phyloP scores from a whole-genome alignment of 345 rosid species.

The Euphorbia peplus region DNA sequence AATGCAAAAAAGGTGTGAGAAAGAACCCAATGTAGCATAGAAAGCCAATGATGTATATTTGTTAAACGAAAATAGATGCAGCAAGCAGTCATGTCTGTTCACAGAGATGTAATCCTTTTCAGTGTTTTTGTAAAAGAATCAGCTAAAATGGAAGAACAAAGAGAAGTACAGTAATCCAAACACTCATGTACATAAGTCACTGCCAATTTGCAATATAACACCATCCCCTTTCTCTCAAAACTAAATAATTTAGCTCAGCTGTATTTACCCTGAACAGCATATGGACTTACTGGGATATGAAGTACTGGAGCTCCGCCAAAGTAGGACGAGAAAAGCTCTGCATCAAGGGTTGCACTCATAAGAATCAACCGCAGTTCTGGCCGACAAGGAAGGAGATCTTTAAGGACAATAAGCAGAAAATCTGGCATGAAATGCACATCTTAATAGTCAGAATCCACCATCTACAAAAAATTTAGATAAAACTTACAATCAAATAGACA shows the following conservation, averaged over 20 bases:
- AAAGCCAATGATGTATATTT: not conserved
- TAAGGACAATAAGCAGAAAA: conserved; percentile 88
- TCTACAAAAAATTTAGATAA: not conserved
- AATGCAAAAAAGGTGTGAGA: not conserved
- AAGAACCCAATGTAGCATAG: not conserved
- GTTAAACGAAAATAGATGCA: not conserved
- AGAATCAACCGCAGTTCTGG: conserved; percentile 77
- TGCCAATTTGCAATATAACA: not conserved
- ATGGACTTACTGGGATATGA: conserved; percentile 67
- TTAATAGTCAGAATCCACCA: conserved; percentile 31
- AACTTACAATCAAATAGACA: not conserved
- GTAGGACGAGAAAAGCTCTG: conserved; percentile 89
- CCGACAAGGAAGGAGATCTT: conserved; percentile 82
- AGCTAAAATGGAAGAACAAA: not conserved
- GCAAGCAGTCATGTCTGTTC: not conserved
- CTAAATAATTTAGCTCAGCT: not conserved
- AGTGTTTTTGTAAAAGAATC: not conserved
- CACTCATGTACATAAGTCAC: not conserved
- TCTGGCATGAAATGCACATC: conserved; percentile 43
- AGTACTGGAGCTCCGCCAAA: conserved; percentile 78
- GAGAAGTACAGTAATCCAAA: not conserved
- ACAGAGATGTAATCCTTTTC: not conserved
- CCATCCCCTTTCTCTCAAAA: not conserved
- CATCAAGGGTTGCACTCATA: conserved; percentile 95
- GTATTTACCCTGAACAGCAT: conserved; percentile 9